phyloP scores from a whole-genome alignment of 2,329 filamentous ascomycete genomes.

The Diaporthe vexans region DNA sequence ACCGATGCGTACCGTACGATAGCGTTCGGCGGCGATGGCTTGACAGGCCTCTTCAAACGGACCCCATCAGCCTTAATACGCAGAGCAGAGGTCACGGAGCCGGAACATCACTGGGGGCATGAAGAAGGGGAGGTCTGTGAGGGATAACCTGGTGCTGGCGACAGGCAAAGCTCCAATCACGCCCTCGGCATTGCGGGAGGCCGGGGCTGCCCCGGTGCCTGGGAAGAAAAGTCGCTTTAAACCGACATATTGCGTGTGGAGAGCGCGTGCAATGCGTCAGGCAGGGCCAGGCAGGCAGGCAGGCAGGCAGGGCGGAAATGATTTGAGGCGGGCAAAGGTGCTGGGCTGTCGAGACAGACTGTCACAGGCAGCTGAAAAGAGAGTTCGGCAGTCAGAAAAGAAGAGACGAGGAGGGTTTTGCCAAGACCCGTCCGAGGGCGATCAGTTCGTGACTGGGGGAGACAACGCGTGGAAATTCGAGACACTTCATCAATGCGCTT shows the following conservation, averaged over 20 bases:
- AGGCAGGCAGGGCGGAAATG: slow-evolving; percentile 1
- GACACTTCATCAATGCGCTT: slow-evolving; percentile 31
- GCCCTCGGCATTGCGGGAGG: slow-evolving; percentile 6
- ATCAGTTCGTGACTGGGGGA: slow-evolving; percentile 33
- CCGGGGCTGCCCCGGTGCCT: slow-evolving; percentile 9
- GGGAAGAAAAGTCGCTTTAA: slow-evolving; percentile 15
- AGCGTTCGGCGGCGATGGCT: neutral
- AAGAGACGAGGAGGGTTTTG: slow-evolving; percentile 33
- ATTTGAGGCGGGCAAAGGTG: neutral
- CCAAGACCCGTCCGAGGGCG: slow-evolving; percentile 30
- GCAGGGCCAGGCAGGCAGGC: neutral
- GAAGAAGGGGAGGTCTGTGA: slow-evolving; percentile 17
- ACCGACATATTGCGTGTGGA: slow-evolving; percentile 19
- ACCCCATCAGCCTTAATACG: neutral
- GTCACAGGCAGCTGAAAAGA: slow-evolving; percentile 14
- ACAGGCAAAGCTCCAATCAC: slow-evolving; percentile 23
- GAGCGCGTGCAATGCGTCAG: slow-evolving; percentile 20
- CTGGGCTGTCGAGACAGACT: slow-evolving; percentile 17
- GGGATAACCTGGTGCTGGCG: slow-evolving; percentile 12
- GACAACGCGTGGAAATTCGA: slow-evolving; percentile 24
- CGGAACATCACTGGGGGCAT: neutral
- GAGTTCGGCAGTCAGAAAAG: slow-evolving; percentile 18
- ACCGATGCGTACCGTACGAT: neutral
- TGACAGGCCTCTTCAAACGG: neutral
- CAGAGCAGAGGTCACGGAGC: neutral